A percentile compares a stretch with the other conserved stretches of the same genome.
phyloP scores from a whole-genome alignment of 345 rosid species.

The Boechera stricta region DNA sequence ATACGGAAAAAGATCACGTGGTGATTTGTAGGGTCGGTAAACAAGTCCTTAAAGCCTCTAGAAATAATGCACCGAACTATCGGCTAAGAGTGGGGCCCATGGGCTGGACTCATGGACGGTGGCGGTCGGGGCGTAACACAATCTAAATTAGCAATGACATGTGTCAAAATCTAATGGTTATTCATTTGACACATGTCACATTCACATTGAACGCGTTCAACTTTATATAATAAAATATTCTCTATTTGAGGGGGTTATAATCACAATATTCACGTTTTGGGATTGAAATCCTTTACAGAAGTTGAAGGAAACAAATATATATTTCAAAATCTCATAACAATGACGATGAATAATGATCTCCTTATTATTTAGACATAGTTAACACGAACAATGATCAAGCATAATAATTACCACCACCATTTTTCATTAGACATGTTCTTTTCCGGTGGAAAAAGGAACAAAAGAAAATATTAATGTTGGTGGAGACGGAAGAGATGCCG shows the following conservation, averaged over 20 bases:
- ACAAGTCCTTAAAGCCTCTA: too few species aligned
- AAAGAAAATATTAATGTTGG: conserved; percentile 11
- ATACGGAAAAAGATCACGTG: too few species aligned
- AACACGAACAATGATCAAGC: conserved; percentile 19
- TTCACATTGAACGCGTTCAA: too few species aligned
- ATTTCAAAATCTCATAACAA: conserved; percentile 5
- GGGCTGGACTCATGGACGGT: too few species aligned
- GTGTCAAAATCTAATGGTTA: too few species aligned
- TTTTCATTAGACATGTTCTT: conserved; percentile 2
- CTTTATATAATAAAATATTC: neutral
- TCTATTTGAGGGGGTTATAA: too few species aligned
- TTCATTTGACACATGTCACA: too few species aligned
- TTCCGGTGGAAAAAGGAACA: neutral
- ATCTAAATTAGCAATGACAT: too few species aligned
- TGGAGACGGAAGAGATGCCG: conserved; percentile 38
- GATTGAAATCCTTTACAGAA: conserved; percentile 8
- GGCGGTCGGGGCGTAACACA: too few species aligned
- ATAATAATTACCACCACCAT: conserved; percentile 27
- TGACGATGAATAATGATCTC: conserved; percentile 17
- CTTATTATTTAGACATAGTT: conserved; percentile 27
- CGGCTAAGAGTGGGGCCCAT: too few species aligned
- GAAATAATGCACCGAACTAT: too few species aligned
- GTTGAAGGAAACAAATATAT: neutral
- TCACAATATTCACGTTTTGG: neutral
- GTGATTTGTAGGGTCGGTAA: too few species aligned